Percentiles rank a stretch among this genome's conserved stretches.
These are phyloP conservation scores for Irpex lacteus DNA, from an alignment of 1,284 basidiomycete species.

Conservation along the genomic window DNA sequence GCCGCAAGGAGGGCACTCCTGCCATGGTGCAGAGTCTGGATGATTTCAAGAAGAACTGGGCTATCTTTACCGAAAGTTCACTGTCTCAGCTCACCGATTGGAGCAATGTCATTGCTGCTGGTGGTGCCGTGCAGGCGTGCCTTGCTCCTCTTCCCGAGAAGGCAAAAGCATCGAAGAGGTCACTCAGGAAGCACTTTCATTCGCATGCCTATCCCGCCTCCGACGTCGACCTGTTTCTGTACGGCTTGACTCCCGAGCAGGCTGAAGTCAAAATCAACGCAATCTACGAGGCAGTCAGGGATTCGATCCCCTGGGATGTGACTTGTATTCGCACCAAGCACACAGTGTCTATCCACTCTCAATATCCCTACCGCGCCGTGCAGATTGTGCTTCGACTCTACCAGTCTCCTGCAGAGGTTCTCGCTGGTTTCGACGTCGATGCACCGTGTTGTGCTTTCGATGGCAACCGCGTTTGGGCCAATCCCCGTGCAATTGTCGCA, in stretches of 20 bases:
- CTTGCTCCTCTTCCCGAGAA: conserved; percentile 45
- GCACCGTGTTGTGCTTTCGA: conserved; percentile 56
- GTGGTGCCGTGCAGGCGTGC: conserved; percentile 56
- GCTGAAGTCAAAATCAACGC: conserved; percentile 54
- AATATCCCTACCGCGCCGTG: conserved; percentile 58
- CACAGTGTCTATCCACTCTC: conserved; percentile 60
- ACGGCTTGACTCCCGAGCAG: conserved; percentile 52
- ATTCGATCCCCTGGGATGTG: conserved; percentile 63
- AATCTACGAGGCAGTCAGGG: conserved; percentile 59
- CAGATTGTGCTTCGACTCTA: conserved; percentile 59
- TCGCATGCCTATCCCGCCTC: conserved; percentile 51
- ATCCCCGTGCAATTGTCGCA: conserved; percentile 51
- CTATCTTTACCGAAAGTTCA: conserved; percentile 54
- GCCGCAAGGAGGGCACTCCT: conserved; percentile 35
- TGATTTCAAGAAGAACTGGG: conserved; percentile 59
- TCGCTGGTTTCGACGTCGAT: conserved; percentile 63
- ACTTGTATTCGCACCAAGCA: conserved; percentile 63
- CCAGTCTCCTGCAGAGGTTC: conserved; percentile 54
- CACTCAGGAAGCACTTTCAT: conserved; percentile 55
- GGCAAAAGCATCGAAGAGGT: conserved; percentile 47
- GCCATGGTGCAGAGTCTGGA: conserved; percentile 45
- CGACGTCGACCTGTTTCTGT: conserved; percentile 62
- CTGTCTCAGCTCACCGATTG: conserved; percentile 54
- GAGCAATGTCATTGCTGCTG: conserved; percentile 60
- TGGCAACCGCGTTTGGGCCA: conserved; percentile 53